Percentiles rank a stretch among this genome's conserved stretches.
phyloP scores from a whole-genome alignment of 2,329 filamentous ascomycete genomes.

The Alternaria gaisen region DNA sequence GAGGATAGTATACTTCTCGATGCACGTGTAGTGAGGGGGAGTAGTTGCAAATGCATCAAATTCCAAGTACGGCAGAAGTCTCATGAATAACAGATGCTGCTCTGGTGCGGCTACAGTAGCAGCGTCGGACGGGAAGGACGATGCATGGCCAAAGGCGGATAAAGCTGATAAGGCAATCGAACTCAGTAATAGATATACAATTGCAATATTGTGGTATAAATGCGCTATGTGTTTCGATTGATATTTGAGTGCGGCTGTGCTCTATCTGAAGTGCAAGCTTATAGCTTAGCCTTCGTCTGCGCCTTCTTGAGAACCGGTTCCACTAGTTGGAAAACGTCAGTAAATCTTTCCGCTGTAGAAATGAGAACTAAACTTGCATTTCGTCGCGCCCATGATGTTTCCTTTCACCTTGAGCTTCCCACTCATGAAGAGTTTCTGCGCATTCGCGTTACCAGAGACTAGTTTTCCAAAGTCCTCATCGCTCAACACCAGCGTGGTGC shows the following conservation, averaged over 20 bases:
- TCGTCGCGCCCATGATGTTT: slow-evolving; percentile 98
- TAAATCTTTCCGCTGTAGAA: neutral
- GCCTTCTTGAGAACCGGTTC: slow-evolving; percentile 73
- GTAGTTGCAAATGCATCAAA: neutral
- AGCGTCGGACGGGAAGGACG: neutral
- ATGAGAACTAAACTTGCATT: slow-evolving; percentile 55
- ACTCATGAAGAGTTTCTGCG: slow-evolving; percentile 96
- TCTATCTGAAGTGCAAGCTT: slow-evolving; percentile 13
- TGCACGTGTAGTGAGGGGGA: neutral
- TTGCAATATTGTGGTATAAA: neutral
- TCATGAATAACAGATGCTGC: neutral
- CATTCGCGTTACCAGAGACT: slow-evolving; percentile 86
- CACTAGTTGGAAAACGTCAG: slow-evolving; percentile 50
- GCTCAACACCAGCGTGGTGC: slow-evolving; percentile 83
- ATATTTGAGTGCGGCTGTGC: neutral
- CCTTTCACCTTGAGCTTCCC: slow-evolving; percentile 99
- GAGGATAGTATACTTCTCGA: neutral
- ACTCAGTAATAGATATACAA: neutral
- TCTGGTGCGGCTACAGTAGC: neutral
- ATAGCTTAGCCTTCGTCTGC: slow-evolving; percentile 50
- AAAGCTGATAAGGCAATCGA: neutral
- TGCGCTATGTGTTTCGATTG: neutral
- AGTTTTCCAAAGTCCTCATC: slow-evolving; percentile 89
- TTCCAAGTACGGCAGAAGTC: neutral
- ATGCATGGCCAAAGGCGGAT: neutral